phyloP scores from a whole-genome alignment of 2,329 filamentous ascomycete species.

The Coniella lustricola region DNA sequence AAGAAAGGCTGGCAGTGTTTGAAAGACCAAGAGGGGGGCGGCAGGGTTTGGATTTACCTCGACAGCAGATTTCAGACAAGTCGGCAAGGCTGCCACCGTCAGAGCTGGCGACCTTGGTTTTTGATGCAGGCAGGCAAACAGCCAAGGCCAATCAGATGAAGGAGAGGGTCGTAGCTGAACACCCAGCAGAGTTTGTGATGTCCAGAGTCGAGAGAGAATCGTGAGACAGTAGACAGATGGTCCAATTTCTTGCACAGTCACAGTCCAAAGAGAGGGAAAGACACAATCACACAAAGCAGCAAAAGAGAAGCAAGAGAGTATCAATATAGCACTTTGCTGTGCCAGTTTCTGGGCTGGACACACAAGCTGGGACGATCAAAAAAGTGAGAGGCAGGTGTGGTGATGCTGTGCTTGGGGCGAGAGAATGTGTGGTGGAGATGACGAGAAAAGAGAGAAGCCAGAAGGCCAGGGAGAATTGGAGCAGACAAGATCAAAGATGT shows the following conservation, averaged over 20 bases:
- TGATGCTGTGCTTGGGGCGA: conserved; percentile 7
- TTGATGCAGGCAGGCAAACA: too few species aligned
- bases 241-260: too few species aligned
- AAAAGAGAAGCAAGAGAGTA: conserved; percentile 5
- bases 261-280: background rate
- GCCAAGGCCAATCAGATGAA: too few species aligned
- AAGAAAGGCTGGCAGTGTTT: background rate
- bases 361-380: conserved; percentile 12
- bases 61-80: too few species aligned
- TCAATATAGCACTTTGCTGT: conserved; percentile 9
- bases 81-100: too few species aligned
- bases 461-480: background rate
- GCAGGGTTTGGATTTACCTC: background rate
- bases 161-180: too few species aligned
- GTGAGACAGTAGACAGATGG: too few species aligned
- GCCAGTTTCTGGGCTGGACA: background rate
- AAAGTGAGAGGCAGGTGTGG: conserved; percentile 13
- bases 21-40: background rate
- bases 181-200: too few species aligned
- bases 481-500: background rate
- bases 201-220: too few species aligned
- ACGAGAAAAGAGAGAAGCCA: background rate
- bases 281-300: too few species aligned
- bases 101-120: too few species aligned
- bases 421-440: background rate